phyloP scores from a whole-genome alignment of 805 yeast genomes.

The Metschnikowia lochheadii region DNA sequence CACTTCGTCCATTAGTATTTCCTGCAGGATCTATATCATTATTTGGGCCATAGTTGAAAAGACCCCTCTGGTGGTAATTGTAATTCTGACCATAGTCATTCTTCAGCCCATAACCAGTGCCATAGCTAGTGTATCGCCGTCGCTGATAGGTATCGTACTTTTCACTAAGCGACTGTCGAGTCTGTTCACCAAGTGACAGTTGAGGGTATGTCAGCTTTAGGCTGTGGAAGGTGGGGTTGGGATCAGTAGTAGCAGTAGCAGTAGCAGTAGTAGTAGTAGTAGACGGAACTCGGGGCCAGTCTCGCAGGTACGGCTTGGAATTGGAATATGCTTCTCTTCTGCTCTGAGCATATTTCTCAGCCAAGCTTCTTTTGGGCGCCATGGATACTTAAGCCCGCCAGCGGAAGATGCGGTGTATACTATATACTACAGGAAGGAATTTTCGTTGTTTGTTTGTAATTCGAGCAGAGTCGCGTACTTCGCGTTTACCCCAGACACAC shows the following conservation, averaged over 20 bases:
- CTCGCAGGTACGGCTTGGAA: neutral
- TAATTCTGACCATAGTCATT: too few relatives aligned
- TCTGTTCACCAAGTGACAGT: neutral
- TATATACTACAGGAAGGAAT: neutral
- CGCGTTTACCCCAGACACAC: neutral
- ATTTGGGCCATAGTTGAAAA: neutral
- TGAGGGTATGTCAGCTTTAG: neutral
- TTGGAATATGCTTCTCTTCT: neutral
- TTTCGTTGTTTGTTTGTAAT: conserved; percentile 2
- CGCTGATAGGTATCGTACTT: neutral
- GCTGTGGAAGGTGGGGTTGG: neutral
- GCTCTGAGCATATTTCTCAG: conserved; percentile 16
- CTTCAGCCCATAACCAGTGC: too few relatives aligned
- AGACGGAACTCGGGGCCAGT: neutral
- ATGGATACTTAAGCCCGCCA: conserved; percentile 4
- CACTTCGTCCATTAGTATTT: too few relatives aligned
- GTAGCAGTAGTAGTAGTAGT: too few relatives aligned
- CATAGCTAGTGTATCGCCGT: neutral
- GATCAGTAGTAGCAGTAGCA: too few relatives aligned
- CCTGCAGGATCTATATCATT: too few relatives aligned
- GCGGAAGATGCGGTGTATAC: neutral
- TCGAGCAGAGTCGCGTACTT: conserved; percentile 4
- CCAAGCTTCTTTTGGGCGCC: conserved; percentile 13
- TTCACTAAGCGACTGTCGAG: neutral
- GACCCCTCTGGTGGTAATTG: neutral